Base-by-base conservation (phyloP, 2,329 filamentous ascomycete genomes). In the Talaromyces albobiverticillius region DNA sequence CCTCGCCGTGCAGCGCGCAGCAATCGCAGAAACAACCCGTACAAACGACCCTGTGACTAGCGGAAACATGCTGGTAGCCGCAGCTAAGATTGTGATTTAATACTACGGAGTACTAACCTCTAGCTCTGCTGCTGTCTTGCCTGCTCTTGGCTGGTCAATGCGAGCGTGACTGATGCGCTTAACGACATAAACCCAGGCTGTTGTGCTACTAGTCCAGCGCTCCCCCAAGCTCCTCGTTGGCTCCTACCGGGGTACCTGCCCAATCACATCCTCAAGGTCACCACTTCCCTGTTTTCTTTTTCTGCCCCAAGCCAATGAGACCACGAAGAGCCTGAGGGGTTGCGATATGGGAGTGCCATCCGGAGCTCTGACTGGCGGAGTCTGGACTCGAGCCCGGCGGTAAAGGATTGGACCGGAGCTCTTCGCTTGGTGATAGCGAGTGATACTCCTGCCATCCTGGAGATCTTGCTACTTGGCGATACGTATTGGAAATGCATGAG, bases 371-470 rank as follows among this genome's bases (percentile, higher is more conserved):
- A 51, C 26, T 43, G 48, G 48, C 16, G 10, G 18, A 49, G 46
- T 22, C 23, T 22, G 40, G 29, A 36, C n/a, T 36, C n/a, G 47
- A 32, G 47, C 25, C 38, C 49, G 49, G 49, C 49, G 49, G 49
- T 36, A 29, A 51, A 45, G 49, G 49, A 51, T 36, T 51, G 49
- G 49, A 18, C 29, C 45, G 49, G 26, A 51, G 26, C 42, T 26
- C 20, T 42, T 16, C 16, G 48, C 23, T 16, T 41, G n/a, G 48
- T 49, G 46, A 49, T 26, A 34, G n/a, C n/a, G n/a, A n/a, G n/a
- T n/a, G n/a, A n/a, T n/a, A n/a, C n/a, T n/a, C n/a, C n/a, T n/a
- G n/a, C n/a, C n/a, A n/a, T n/a, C n/a, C n/a, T n/a, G n/a, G n/a
- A n/a, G n/a, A n/a, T n/a, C n/a, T n/a, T n/a, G n/a, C n/a, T n/a